Percentiles rank a stretch among this genome's conserved stretches.
Conservation (phyloP, 2,329 filamentous ascomycete species). For the Xylariaceae sp. region DNA sequence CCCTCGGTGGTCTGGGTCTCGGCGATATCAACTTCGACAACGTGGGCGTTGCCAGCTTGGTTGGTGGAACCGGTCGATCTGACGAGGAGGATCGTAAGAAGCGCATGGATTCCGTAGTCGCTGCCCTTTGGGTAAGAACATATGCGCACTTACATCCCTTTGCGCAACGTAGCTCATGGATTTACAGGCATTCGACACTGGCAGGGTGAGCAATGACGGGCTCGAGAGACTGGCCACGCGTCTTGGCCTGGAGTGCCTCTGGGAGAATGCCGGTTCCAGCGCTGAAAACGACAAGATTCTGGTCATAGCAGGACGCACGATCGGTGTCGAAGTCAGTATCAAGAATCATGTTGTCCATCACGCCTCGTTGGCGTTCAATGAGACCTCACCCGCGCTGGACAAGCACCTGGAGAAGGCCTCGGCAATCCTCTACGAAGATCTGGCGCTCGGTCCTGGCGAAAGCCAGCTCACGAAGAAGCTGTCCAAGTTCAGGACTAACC, state of each 20-base stretch:
- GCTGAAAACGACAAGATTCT: constrained; percentile 50
- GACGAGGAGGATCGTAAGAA: constrained; percentile 52
- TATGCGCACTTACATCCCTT: constrained; percentile 34
- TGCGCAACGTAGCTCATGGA: constrained; percentile 24
- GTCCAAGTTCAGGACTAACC: constrained; percentile 64
- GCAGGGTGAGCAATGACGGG: constrained; percentile 67
- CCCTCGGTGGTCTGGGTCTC: constrained; percentile 53
- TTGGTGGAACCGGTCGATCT: constrained; percentile 37
- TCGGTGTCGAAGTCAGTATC: constrained; percentile 58
- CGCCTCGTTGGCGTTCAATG: constrained; percentile 59
- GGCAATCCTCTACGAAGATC: constrained; percentile 59
- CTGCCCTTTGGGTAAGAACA: constrained; percentile 44
- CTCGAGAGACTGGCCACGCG: constrained; percentile 65
- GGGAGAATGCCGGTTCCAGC: constrained; percentile 48
- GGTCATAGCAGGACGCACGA: constrained; percentile 56
- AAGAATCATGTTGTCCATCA: constrained; percentile 57
- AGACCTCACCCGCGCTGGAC: constrained; percentile 52
- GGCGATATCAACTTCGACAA: constrained; percentile 50
- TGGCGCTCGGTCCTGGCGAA: constrained; percentile 55
- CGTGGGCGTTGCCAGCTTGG: constrained; percentile 45
- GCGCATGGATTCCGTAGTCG: constrained; percentile 48
- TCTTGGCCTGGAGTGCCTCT: constrained; percentile 60
- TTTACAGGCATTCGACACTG: constrained; percentile 39
- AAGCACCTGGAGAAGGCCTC: constrained; percentile 58
- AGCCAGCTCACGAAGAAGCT: constrained; percentile 65